Percentiles rank a stretch among this genome's conserved stretches.
Evolutionary conservation across 2,329 filamentous ascomycete genomes (phyloP).

Genomic region (Fusarium paranaense): DNA sequence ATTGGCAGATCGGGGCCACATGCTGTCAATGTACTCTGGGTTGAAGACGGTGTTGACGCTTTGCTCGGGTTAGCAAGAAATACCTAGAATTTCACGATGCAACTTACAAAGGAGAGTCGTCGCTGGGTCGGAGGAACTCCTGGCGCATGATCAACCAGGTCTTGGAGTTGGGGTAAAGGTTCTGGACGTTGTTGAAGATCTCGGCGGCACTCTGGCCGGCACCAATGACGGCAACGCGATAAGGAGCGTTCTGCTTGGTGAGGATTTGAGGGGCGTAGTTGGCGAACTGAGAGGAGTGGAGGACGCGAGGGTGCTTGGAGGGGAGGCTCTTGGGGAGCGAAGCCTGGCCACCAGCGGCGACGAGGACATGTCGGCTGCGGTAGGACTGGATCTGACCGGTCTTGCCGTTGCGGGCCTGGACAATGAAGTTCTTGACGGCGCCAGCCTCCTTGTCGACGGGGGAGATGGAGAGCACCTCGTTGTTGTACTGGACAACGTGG

Average conservation of each 20-base stretch:
- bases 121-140: constrained; percentile 86
- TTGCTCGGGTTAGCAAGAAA: constrained; percentile 41
- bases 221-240: constrained; percentile 86
- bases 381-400: constrained; percentile 66
- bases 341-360: constrained; percentile 70
- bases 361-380: constrained; percentile 73
- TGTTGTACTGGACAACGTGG: constrained; percentile 77
- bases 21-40: constrained; percentile 81
- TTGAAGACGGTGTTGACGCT: constrained; percentile 98
- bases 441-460: constrained; percentile 65
- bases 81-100: background rate
- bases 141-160: constrained; percentile 85
- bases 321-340: constrained; percentile 79
- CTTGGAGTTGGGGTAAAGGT: constrained; percentile 82
- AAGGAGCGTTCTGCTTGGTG: constrained; percentile 64
- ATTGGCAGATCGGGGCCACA: constrained; percentile 75
- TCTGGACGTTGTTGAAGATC: constrained; percentile 91
- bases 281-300: constrained; percentile 91
- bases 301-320: constrained; percentile 75
- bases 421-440: constrained; percentile 73
- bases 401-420: constrained; percentile 72
- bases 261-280: constrained; percentile 71
- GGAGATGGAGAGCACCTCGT: constrained; percentile 79
- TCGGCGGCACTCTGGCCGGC: constrained; percentile 94
- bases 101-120: constrained; percentile 94